Conservation (phyloP, 495 filamentous ascomycete genomes). For the Penicillium odoratum region DNA sequence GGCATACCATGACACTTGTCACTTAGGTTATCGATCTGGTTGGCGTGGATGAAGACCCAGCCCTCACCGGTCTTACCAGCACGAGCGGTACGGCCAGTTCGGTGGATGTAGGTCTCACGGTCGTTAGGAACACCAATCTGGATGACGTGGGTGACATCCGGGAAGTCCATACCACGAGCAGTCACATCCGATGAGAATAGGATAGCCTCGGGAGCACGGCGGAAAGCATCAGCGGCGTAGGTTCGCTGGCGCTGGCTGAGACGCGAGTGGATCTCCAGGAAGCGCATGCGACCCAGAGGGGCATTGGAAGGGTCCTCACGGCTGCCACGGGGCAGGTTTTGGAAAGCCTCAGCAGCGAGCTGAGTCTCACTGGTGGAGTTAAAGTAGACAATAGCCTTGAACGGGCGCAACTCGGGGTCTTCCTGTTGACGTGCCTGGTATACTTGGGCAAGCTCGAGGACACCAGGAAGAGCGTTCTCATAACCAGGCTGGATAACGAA, state of each 20-base stretch:
- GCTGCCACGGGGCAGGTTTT: slow-evolving; percentile 41
- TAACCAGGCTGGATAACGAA: slow-evolving; percentile 61
- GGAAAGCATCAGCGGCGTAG: slow-evolving; percentile 68
- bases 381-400: slow-evolving; percentile 94
- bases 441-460: slow-evolving; percentile 71
- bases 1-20: slow-evolving; percentile 60
- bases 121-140: slow-evolving; percentile 63
- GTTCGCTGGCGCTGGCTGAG: slow-evolving; percentile 72
- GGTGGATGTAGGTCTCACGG: slow-evolving; percentile 71
- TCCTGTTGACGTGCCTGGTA: slow-evolving; percentile 41
- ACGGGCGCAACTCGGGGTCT: slow-evolving; percentile 53
- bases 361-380: slow-evolving; percentile 71
- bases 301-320: slow-evolving; percentile 17
- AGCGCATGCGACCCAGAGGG: slow-evolving; percentile 45
- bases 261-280: slow-evolving; percentile 76
- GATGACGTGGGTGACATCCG: slow-evolving; percentile 69
- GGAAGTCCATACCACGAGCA: slow-evolving; percentile 85
- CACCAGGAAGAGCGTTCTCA: slow-evolving; percentile 73
- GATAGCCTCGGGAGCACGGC: slow-evolving; percentile 60
- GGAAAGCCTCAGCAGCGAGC: slow-evolving; percentile 62
- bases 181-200: slow-evolving; percentile 93
- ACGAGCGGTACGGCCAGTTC: slow-evolving; percentile 70
- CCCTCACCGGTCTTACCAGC: slow-evolving; percentile 78
- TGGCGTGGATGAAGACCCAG: slow-evolving; percentile 67
- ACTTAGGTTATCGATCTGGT: slow-evolving; percentile 54